Evolutionary conservation across 148 eudicot genomes (phyloP), one percentile per base, ranked within the genome.

Genomic region (Camellia lanceoleosa): DNA sequence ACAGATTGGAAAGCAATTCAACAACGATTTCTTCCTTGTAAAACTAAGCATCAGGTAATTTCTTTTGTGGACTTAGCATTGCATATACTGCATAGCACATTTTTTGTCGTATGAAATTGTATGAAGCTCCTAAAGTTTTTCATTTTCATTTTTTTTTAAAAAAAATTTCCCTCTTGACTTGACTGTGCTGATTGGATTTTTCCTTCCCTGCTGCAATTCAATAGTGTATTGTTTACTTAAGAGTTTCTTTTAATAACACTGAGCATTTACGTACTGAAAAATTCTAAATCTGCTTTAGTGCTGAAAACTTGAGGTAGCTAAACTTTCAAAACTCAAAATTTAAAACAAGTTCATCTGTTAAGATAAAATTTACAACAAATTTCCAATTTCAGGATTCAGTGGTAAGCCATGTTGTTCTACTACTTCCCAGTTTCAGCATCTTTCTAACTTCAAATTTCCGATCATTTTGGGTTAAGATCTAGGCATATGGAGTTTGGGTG

Each of bases 1-100:
- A 88, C 91, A 71, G 94, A 95, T 79, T 93, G 98, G 98, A 93
- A 93, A 82, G 87, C 94, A 67, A 95, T 95, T 83, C 95, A 90
- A 62, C 93, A 91, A 68, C 88, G 97, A 6, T 93, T 90, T 87
- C 93, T 95, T 86, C 95, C 95, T 86, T 95, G 97, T 86, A 95
- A 95, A 89, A 85, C 94, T 38, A 92, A 90, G 86, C 97, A 95
- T 85, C 98, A 95, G 96, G 98, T 95, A 82, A 75, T 68, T 68
- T 76, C 44, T 65, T 67, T 85, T 43, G 60, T 83, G 60, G 61
- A 52, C 6, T 55, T 55, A 2, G 61, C n/a, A 41, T 67, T 67
- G 43, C 80, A 68, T 23, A 67, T 55, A 41, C 64, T 68, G 16
- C 0, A 42, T 67, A 43, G 76, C 16, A 59, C 38, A 7, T 38